Percentiles rank a stretch among this genome's conserved stretches.
These are phyloP conservation scores for Globisporangium sylvaticum DNA, from an alignment of 352 stramenopile genomes.

Conservation along the genomic window DNA sequence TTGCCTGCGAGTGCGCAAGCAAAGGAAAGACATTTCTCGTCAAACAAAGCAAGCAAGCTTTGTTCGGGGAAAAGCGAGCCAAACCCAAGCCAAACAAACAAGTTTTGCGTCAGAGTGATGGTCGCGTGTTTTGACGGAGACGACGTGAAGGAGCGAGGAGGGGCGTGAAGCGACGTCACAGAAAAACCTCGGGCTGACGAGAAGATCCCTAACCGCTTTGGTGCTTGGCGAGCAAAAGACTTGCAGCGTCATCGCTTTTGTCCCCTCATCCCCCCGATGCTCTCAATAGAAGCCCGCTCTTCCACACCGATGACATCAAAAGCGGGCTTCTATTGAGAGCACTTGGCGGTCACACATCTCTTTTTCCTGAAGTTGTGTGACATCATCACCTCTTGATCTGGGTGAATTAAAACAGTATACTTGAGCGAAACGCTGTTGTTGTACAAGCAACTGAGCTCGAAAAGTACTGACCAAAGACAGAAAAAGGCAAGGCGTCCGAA, in stretches of 20 bases:
- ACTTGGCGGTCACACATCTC: background rate
- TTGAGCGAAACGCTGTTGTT: too few relatives aligned
- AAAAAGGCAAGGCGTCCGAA: background rate
- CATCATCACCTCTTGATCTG: conserved; percentile 27
- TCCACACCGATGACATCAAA: conserved; percentile 8
- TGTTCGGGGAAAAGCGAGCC: too few relatives aligned
- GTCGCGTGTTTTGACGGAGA: background rate
- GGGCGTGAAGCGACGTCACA: conserved; percentile 5
- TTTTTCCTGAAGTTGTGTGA: conserved; percentile 18
- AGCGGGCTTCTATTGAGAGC: conserved; percentile 13
- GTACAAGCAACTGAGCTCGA: background rate
- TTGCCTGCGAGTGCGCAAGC: background rate
- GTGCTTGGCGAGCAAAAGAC: conserved; percentile 2
- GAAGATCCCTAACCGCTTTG: background rate
- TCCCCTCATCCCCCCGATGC: background rate
- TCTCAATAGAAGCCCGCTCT: background rate
- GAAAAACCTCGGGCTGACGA: conserved; percentile 2
- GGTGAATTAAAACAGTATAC: too few relatives aligned
- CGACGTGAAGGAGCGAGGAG: conserved; percentile 2
- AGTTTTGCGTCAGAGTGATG: background rate
- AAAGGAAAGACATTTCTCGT: background rate
- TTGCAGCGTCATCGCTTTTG: background rate
- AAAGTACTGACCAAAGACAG: background rate
- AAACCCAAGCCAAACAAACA: too few relatives aligned
- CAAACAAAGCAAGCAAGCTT: background rate